Base-by-base conservation (phyloP, 139 green algal genomes). In the Deuterostichococcus epilithicus region DNA sequence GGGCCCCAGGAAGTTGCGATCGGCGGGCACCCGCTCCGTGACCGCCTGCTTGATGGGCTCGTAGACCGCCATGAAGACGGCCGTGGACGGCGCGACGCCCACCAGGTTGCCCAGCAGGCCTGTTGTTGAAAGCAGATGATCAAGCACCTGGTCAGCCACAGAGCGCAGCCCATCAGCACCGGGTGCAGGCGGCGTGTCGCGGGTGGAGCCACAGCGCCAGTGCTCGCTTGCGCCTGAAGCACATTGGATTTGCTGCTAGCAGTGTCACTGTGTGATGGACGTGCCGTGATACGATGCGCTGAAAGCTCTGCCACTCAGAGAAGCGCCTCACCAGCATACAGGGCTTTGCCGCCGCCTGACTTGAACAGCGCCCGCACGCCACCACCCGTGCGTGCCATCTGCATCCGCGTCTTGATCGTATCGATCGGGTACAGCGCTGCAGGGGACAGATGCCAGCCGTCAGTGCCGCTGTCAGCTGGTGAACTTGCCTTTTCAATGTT, bases 351-450 rank as follows among this genome's bases (percentile, higher is more conserved):
- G 35, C 94, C 94, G n/a, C 92, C 88, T 23, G 75, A 42, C 68
- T 89, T 74, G 34, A 95, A 47, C 25, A 97, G 84, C 0, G 93
- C 91, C 38, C 85, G 80, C 20, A 94, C 59, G 42, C 92, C 92
- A 6, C 90, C 92, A 25, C 91, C 92, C n/a, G 85, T 88, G 30
- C 87, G 86, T 85, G 95, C 94, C 35, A 87, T 82, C 79, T 99
- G 95, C 63, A 99, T 84, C 1, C 96, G 86, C 5, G 96, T 99
- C 86, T 99, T 99, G 87, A 99, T 98, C 26, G 96, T 99, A 83
- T 99, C 96, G 32, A 99, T 91, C 3, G 96, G 96, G 85, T 98
- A 99, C 35, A 99, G 83, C 0, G 89, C 94, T 92, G 87, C 60
- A 76, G 32, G 38, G 23, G 37, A n/a, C 60, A 32, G 35, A 75